Conservation (phyloP, 805 yeast genomes). For the Grigorovia humatica region DNA sequence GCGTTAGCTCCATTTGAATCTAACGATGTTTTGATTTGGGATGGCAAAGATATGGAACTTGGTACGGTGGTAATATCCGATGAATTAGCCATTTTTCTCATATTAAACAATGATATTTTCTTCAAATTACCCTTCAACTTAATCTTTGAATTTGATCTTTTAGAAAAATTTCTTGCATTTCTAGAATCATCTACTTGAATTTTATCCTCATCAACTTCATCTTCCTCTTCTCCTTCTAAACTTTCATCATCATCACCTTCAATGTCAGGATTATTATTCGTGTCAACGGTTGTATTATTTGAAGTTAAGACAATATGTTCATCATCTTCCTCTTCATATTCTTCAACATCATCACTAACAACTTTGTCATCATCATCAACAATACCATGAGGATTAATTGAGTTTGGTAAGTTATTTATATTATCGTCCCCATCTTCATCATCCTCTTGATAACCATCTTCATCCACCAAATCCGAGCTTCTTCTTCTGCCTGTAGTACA, state of each 20-base stretch:
- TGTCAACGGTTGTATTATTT: background rate
- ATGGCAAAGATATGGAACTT: background rate
- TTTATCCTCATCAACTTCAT: constrained; percentile 3
- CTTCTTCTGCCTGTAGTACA: background rate
- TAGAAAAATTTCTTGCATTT: background rate
- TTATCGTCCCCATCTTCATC: constrained; percentile 10
- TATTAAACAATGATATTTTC: background rate
- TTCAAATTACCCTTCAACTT: constrained; percentile 1
- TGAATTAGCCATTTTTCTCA: background rate
- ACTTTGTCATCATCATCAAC: background rate
- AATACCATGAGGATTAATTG: background rate
- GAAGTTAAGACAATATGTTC: background rate
- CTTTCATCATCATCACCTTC: constrained; percentile 8
- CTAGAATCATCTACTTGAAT: background rate
- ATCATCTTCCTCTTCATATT: constrained; percentile 3
- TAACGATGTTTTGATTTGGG: background rate
- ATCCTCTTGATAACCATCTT: constrained; percentile 14
- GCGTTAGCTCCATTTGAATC: background rate
- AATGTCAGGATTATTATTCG: background rate
- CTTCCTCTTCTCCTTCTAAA: constrained; percentile 13
- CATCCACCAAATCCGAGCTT: constrained; percentile 3
- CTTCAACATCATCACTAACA: constrained; percentile 1
- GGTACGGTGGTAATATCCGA: background rate
- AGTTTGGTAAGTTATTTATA: background rate
- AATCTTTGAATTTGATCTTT: constrained; percentile 5